Evolutionary conservation across 2,329 filamentous ascomycete species (phyloP).

Genomic region (Aspergillus tamarii): DNA sequence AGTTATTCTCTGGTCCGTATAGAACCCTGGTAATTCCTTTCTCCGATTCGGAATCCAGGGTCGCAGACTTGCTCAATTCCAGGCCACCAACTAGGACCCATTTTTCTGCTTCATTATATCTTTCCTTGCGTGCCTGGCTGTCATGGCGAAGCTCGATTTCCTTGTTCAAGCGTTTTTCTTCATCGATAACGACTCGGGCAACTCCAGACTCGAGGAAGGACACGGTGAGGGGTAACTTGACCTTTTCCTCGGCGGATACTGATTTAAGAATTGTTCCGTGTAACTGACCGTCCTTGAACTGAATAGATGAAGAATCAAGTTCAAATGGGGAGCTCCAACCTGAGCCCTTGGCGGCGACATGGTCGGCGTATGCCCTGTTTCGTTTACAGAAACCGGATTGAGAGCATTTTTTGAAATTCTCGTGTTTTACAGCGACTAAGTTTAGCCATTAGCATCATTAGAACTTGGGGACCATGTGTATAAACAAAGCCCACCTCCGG

Average conservation of each 20-base stretch:
- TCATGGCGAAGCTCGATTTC: conserved; percentile 85
- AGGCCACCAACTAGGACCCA: conserved; percentile 86
- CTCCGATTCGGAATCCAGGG: conserved; percentile 67
- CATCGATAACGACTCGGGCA: conserved; percentile 85
- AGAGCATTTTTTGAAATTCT: conserved; percentile 95
- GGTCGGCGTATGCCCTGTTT: conserved; percentile 87
- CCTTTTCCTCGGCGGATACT: conserved; percentile 67
- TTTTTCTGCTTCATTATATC: conserved; percentile 88
- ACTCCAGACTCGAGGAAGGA: conserved; percentile 89
- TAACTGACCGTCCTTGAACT: conserved; percentile 78
- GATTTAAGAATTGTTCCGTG: conserved; percentile 82
- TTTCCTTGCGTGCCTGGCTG: conserved; percentile 83
- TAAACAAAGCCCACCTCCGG: conserved; percentile 59
- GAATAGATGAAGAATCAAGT: conserved; percentile 71
- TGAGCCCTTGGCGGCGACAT: conserved; percentile 65
- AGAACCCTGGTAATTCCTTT: conserved; percentile 70
- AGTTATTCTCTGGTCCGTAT: conserved; percentile 75
- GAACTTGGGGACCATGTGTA: background rate
- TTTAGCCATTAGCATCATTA: background rate
- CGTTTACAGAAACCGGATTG: conserved; percentile 98
- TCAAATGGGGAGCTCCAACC: conserved; percentile 81
- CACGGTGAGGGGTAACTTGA: conserved; percentile 79
- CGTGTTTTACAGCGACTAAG: conserved; percentile 82
- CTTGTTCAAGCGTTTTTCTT: conserved; percentile 85
- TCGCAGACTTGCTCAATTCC: conserved; percentile 70